Percentiles rank a stretch among this genome's conserved stretches.
These are phyloP conservation scores for Eucalyptus sp. DNA, from an alignment of 345 rosid species.

Conservation along the genomic window DNA sequence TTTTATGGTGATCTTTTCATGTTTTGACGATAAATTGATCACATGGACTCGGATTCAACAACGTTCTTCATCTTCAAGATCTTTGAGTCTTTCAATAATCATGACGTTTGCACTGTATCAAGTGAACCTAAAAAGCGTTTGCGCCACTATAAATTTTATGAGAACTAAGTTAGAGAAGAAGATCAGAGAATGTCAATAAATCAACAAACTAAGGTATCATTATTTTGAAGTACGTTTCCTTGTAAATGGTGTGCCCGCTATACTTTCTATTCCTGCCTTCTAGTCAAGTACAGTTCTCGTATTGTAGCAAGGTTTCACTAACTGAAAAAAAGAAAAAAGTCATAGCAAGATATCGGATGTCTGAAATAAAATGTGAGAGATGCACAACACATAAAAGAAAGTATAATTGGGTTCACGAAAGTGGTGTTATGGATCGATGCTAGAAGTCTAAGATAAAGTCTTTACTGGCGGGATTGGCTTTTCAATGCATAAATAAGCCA, in stretches of 20 bases:
- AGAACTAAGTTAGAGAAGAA: background rate
- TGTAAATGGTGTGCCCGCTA: background rate
- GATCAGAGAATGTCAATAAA: background rate
- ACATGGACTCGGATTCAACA: background rate
- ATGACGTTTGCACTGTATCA: background rate
- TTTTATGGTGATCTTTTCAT: background rate
- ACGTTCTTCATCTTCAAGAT: background rate
- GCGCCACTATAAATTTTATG: background rate
- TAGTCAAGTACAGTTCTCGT: background rate
- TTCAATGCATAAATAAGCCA: background rate
- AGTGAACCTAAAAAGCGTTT: background rate
- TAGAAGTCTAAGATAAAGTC: background rate
- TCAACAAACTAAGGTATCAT: background rate
- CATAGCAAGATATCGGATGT: background rate
- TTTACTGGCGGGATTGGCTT: background rate
- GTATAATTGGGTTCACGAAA: background rate
- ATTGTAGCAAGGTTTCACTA: background rate
- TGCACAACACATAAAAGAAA: background rate
- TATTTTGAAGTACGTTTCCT: background rate
- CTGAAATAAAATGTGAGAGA: background rate
- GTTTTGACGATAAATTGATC: background rate
- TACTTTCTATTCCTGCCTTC: background rate
- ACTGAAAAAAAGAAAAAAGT: too few species aligned
- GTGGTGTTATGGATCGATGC: background rate
- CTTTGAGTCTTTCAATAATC: background rate